A percentile compares a stretch with the other conserved stretches of the same genome.
These are phyloP conservation scores for Ustulina deusta DNA, from an alignment of 2,329 filamentous ascomycete species.

Conservation along the genomic window DNA sequence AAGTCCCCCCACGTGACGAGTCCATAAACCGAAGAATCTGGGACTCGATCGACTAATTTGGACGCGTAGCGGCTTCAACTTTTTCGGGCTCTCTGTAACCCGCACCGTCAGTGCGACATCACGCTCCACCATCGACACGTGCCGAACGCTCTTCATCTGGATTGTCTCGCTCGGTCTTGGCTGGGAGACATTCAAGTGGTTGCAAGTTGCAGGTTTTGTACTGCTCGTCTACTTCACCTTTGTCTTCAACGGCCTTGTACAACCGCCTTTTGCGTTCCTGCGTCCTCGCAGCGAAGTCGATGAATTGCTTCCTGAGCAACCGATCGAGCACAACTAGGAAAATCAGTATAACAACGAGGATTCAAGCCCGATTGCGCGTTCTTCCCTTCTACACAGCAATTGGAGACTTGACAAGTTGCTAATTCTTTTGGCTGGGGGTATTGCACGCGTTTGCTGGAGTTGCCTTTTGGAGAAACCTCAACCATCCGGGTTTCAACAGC, in stretches of 20 bases:
- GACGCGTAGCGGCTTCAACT: conserved; percentile 86
- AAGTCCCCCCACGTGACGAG: conserved; percentile 54
- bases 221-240: conserved; percentile 97
- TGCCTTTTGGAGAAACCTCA: neutral
- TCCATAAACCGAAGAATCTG: neutral
- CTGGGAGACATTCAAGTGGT: conserved; percentile 98
- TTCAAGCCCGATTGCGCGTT: neutral
- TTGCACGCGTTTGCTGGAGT: neutral
- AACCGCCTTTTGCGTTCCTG: conserved; percentile 80
- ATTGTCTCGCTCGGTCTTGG: conserved; percentile 90
- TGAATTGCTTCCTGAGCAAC: conserved; percentile 82
- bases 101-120: conserved; percentile 90
- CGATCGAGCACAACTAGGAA: conserved; percentile 74
- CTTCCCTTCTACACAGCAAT: neutral
- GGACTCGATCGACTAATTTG: conserved; percentile 40
- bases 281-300: conserved; percentile 66
- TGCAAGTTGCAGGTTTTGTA: conserved; percentile 90
- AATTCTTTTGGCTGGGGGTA: neutral
- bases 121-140: conserved; percentile 96
- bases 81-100: conserved; percentile 95
- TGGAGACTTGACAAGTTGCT: neutral
- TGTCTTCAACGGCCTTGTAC: conserved; percentile 93
- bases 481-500: no score
- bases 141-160: conserved; percentile 98
- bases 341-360: neutral